Evolutionary conservation across 139 green algal genomes (phyloP).

Genomic region (Mychonastes homosphaera): DNA sequence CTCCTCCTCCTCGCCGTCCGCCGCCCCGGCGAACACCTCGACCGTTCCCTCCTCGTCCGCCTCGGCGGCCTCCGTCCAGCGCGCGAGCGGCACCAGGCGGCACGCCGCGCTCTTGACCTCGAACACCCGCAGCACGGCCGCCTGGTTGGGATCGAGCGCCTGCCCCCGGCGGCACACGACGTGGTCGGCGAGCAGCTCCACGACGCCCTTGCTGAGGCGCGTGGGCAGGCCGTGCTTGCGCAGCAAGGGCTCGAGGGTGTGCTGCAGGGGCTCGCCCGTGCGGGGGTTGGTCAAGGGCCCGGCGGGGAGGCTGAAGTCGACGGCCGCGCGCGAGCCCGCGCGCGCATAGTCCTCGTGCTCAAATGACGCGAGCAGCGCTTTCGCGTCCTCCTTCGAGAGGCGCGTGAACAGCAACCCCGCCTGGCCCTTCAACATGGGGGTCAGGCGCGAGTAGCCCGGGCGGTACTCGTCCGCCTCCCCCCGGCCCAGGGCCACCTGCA

Average conservation of each 20-base stretch:
- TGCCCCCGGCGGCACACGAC: slow-evolving; percentile 67
- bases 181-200: slow-evolving; percentile 75
- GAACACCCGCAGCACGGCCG: slow-evolving; percentile 75
- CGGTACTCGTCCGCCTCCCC: slow-evolving; percentile 64
- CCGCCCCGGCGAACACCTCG: not conserved
- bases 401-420: slow-evolving; percentile 87
- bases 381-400: slow-evolving; percentile 57
- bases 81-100: slow-evolving; percentile 50
- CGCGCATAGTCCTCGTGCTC: slow-evolving; percentile 77
- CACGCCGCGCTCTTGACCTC: slow-evolving; percentile 76
- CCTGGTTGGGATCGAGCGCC: slow-evolving; percentile 63
- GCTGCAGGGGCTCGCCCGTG: slow-evolving; percentile 60
- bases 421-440: slow-evolving; percentile 51
- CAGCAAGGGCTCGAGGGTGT: slow-evolving; percentile 92
- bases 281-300: slow-evolving; percentile 72
- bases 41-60: slow-evolving; percentile 4
- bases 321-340: slow-evolving; percentile 54
- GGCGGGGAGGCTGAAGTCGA: slow-evolving; percentile 53
- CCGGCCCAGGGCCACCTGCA: slow-evolving; percentile 81
- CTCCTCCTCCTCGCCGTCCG: slow-evolving; percentile 12
- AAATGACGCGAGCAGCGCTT: slow-evolving; percentile 34
- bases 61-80: slow-evolving; percentile 32
- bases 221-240: slow-evolving; percentile 86
- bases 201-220: slow-evolving; percentile 80
- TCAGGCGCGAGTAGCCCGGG: slow-evolving; percentile 46